phyloP scores from a whole-genome alignment of 169 alveolate genomes.

The Perkinsus marinus region DNA sequence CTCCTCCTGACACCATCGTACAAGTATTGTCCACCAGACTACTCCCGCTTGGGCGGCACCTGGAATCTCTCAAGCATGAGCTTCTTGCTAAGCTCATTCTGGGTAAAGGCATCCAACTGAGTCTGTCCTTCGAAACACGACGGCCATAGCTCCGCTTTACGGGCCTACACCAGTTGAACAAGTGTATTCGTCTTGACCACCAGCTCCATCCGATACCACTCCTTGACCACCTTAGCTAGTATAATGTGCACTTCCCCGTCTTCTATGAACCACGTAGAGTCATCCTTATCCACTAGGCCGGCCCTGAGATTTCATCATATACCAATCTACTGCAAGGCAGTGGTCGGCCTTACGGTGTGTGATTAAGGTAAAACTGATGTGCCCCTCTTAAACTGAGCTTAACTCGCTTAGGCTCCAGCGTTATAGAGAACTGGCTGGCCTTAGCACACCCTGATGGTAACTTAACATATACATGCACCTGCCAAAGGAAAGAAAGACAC shows the following conservation, averaged over 20 bases:
- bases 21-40: constrained; percentile 11
- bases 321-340: too few species aligned
- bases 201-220: background rate
- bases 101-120: constrained; percentile 42
- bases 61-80: background rate
- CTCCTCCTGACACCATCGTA: constrained; percentile 20
- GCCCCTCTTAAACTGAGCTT: background rate
- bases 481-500: too few species aligned
- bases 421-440: background rate
- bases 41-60: background rate
- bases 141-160: constrained; percentile 13
- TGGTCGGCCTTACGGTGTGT: background rate
- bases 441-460: background rate
- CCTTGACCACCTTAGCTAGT: background rate
- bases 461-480: background rate
- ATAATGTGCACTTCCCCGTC: background rate
- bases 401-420: background rate
- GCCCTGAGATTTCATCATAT: background rate
- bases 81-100: background rate
- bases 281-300: background rate
- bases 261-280: background rate
- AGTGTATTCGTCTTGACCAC: too few species aligned
- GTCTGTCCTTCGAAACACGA: constrained; percentile 10
- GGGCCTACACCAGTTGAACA: too few species aligned
- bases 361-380: background rate